Conservation (phyloP, 352 stramenopile genomes). For the Globisporangium polare region DNA sequence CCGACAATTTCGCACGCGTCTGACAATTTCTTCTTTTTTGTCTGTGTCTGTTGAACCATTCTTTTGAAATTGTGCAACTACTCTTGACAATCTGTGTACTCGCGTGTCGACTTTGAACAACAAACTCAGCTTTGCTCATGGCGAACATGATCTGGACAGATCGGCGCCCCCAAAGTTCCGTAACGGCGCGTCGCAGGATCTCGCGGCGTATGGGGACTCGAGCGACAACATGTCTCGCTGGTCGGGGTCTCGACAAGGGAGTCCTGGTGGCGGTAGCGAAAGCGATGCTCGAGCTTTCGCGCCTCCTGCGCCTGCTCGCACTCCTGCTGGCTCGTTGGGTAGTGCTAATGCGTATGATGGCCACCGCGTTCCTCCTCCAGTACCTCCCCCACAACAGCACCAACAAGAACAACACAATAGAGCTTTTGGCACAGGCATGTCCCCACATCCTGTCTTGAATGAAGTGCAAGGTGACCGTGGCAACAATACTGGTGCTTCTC, state of each 20-base stretch:
- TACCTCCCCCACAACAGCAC: slow-evolving; percentile 25
- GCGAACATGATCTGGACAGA: slow-evolving; percentile 57
- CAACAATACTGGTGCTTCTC: slow-evolving; percentile 36
- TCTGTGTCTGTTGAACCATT: not conserved
- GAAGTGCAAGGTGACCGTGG: slow-evolving; percentile 49
- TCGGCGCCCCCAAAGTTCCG: slow-evolving; percentile 12
- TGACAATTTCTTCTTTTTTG: not conserved
- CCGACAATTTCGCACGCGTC: not conserved
- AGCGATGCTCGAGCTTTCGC: not conserved
- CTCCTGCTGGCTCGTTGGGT: slow-evolving; percentile 9
- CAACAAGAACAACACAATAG: slow-evolving; percentile 25
- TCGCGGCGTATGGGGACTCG: slow-evolving; percentile 2
- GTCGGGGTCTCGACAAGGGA: not conserved
- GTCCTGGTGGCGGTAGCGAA: slow-evolving; percentile 2
- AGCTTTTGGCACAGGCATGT: slow-evolving; percentile 41
- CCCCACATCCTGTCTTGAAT: slow-evolving; percentile 54
- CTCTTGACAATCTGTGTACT: slow-evolving; percentile 2
- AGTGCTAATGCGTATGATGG: slow-evolving; percentile 24
- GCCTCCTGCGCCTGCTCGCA: not conserved
- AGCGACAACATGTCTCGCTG: slow-evolving; percentile 6
- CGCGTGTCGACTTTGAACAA: slow-evolving; percentile 5
- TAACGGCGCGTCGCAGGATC: slow-evolving; percentile 1
- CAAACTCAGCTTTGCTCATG: slow-evolving; percentile 71
- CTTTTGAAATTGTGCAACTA: not conserved
- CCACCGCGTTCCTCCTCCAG: not conserved